A percentile compares a stretch with the other conserved stretches of the same genome.
Conservation (phyloP, 2,329 filamentous ascomycete species). For the Phaeosphaeriaceae sp. region DNA sequence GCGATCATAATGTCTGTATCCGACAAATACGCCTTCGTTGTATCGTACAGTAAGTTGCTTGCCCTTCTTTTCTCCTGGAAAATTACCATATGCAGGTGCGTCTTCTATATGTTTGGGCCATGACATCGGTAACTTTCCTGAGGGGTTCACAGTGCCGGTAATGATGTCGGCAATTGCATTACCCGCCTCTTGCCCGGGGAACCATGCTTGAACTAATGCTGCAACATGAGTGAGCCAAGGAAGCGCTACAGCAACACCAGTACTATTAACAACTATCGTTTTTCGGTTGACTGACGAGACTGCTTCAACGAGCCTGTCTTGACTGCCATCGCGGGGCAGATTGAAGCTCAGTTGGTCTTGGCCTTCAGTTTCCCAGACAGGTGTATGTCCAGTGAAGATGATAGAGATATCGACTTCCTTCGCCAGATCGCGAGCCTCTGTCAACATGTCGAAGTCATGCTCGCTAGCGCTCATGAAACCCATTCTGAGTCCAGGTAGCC, state of each 20-base stretch:
- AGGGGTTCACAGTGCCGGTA: conserved; percentile 49
- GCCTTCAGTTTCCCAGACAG: conserved; percentile 60
- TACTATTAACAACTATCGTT: conserved; percentile 76
- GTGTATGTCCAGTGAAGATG: conserved; percentile 44
- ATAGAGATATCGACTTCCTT: conserved; percentile 37
- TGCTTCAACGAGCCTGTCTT: conserved; percentile 69
- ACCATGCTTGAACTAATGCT: conserved; percentile 51
- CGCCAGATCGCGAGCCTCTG: conserved; percentile 33
- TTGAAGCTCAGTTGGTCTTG: conserved; percentile 64
- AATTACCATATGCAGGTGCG: conserved; percentile 46
- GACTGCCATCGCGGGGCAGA: conserved; percentile 59
- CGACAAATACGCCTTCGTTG: conserved; percentile 60
- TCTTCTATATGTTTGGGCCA: conserved; percentile 46
- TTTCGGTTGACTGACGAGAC: conserved; percentile 71
- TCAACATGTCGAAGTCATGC: conserved; percentile 37
- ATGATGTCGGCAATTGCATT: conserved; percentile 52
- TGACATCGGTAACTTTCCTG: conserved; percentile 48
- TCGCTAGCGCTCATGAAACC: conserved; percentile 42
- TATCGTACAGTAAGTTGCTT: conserved; percentile 67
- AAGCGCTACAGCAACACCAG: conserved; percentile 74
- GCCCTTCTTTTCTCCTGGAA: conserved; percentile 51
- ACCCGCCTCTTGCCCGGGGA: conserved; percentile 52
- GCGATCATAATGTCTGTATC: conserved; percentile 65
- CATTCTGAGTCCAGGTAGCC: conserved; percentile 41
- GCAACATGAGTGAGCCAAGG: conserved; percentile 65